These are phyloP conservation scores for Pythium brassicae DNA, from an alignment of 352 stramenopile species.

Conservation along the genomic window DNA sequence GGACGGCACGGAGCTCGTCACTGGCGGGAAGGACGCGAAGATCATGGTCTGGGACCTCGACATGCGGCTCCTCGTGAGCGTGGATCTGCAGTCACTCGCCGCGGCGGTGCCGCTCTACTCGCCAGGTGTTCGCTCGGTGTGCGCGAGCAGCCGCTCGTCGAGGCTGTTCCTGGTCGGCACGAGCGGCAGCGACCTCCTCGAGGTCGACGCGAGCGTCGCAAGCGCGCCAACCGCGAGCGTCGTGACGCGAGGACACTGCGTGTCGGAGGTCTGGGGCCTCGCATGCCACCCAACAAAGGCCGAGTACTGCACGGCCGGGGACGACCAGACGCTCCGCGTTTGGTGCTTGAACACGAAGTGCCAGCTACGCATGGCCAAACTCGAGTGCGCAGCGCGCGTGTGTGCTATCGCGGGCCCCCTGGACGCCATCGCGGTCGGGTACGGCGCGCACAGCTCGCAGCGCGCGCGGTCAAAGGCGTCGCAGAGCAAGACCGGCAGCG, in stretches of 20 bases:
- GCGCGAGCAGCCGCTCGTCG: slow-evolving; percentile 18
- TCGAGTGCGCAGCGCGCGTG: slow-evolving; percentile 53
- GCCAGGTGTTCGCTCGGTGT: slow-evolving; percentile 49
- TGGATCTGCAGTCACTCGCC: slow-evolving; percentile 40
- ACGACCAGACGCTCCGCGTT: slow-evolving; percentile 77
- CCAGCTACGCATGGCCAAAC: slow-evolving; percentile 28
- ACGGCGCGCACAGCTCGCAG: slow-evolving; percentile 46
- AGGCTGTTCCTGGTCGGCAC: slow-evolving; percentile 78
- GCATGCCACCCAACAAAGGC: slow-evolving; percentile 57
- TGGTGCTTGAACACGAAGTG: slow-evolving; percentile 63
- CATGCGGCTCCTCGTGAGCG: slow-evolving; percentile 31
- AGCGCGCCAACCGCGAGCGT: slow-evolving; percentile 15
- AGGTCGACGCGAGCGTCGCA: slow-evolving; percentile 54
- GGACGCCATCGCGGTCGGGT: slow-evolving; percentile 56
- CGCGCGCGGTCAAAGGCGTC: slow-evolving; percentile 12
- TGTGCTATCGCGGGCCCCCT: slow-evolving; percentile 43
- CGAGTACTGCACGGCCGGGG: slow-evolving; percentile 75
- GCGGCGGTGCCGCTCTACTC: slow-evolving; percentile 21
- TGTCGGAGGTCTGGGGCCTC: slow-evolving; percentile 80
- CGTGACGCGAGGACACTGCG: slow-evolving; percentile 61
- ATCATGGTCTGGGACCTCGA: slow-evolving; percentile 82
- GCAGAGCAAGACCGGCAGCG: slow-evolving; percentile 66
- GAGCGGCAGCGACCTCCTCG: slow-evolving; percentile 79
- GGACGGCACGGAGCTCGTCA: slow-evolving; percentile 59
- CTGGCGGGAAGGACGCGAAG: slow-evolving; percentile 82